Base-by-base conservation (phyloP, 2,329 filamentous ascomycete genomes). In the Cytospora piceicola region DNA sequence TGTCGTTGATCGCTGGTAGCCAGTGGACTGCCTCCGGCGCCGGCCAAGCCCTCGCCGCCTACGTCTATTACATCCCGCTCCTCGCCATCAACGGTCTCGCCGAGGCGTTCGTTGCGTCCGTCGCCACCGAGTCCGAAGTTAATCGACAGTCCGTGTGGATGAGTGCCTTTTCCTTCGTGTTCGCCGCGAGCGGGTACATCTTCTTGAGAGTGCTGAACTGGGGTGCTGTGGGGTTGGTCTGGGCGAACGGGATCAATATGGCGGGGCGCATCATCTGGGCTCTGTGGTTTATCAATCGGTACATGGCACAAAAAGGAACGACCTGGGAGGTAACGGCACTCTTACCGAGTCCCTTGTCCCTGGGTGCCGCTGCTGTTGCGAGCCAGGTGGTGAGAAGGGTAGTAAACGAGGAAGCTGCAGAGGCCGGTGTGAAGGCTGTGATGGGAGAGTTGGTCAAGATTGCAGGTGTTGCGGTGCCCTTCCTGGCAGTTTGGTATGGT, bases 181-280 rank as follows among this genome's bases (percentile, higher is more conserved):
- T 97, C 76, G 91, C 87, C 0, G 79, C 81, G 0, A 88, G 90
- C 0, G 92, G 93, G 1, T 96, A 88, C 72, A 69, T 93, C 7
- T 91, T 93, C 69, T 82, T 99, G 69, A 80, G 83, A n/a, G 78
- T 92, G 12, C 76, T 91, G 29, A 81, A 83, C 9, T 79, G 91
- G 68, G 95, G 93, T 0, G 94, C 93, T 0, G 81, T 84, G 52
- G 95, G 95, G 0, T 80, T 99, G 53, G 93, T 99, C 0, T 84
- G 87, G 70, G 94, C 94, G 60, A 99, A 98, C 75, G 88, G 86
- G 55, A 86, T 97, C 71, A 98, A 97, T 75, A 97, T 99, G 94
- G 78, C 80, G 0, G 87, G 94, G 72, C 87, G 95, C 68, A 96
- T 96, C 65, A 68, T 86, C 9, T 99, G 93, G 92, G 95, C 93